Conservation (phyloP, 2,329 filamentous ascomycete genomes). For the Nothopassalora personata region DNA sequence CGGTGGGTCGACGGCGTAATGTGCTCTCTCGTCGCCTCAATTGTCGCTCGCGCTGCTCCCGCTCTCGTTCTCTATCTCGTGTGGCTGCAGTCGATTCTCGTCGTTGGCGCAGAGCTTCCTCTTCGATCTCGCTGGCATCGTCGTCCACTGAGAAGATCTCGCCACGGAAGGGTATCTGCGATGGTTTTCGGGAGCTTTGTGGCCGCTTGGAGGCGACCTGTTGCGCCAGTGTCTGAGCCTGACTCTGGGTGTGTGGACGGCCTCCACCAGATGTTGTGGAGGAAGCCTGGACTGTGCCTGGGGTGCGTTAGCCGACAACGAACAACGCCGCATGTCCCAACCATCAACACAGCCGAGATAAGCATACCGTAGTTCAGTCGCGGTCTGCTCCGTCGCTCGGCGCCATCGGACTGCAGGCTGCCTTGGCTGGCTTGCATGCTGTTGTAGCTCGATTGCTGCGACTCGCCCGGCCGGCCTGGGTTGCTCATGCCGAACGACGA, state of each 20-base stretch:
- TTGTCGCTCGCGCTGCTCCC: slow-evolving; percentile 24
- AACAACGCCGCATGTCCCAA: not conserved
- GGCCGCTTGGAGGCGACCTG: slow-evolving; percentile 59
- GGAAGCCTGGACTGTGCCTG: slow-evolving; percentile 24
- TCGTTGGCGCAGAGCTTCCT: slow-evolving; percentile 51
- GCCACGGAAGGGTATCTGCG: slow-evolving; percentile 70
- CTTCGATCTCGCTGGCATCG: slow-evolving; percentile 72
- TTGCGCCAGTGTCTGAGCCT: slow-evolving; percentile 3
- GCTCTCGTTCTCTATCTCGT: slow-evolving; percentile 23
- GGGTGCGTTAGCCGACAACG: slow-evolving; percentile 7
- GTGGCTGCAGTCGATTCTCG: slow-evolving; percentile 19
- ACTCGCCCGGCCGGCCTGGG: slow-evolving; percentile 9
- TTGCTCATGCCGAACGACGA: slow-evolving; percentile 20
- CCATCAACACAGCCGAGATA: not conserved
- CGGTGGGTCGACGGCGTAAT: slow-evolving; percentile 45
- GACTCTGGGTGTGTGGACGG: slow-evolving; percentile 5
- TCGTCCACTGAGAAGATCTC: slow-evolving; percentile 90
- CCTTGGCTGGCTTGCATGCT: slow-evolving; percentile 26
- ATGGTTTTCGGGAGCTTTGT: slow-evolving; percentile 66
- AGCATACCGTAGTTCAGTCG: slow-evolving; percentile 29
- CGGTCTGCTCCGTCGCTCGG: slow-evolving; percentile 18
- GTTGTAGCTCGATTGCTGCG: slow-evolving; percentile 14
- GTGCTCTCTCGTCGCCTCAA: slow-evolving; percentile 49
- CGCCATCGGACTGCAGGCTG: slow-evolving; percentile 20
- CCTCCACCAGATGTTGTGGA: slow-evolving; percentile 15